Base-by-base conservation (phyloP, 208 protist genomes). In the Crithidia acanthocephali region DNA sequence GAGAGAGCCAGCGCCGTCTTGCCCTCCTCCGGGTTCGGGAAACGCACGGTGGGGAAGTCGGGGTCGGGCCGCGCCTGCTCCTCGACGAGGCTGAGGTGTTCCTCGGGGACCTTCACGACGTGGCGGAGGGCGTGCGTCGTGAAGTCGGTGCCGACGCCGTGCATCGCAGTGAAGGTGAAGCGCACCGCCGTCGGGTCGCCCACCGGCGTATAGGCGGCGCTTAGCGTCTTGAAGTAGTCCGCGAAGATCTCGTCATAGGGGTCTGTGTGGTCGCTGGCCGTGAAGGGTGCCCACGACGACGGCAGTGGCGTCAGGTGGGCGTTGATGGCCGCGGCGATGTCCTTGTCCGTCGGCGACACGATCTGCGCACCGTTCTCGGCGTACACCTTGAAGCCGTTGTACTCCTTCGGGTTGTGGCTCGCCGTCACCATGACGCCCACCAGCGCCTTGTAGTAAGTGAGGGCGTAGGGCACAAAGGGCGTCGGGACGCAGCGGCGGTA, bases 381-480 rank as follows among this genome's bases (percentile, higher is more conserved):
- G 82, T 99, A 99, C 15, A 99, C 95, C 81, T 99, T 99, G 83
- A 99, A 99, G 27, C 99, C 99, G 83, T 99, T 99, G 89, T 99
- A 97, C 32, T 97, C 76, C 81, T 99, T 99, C 18, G 99, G 98
- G 85, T 99, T 99, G 86, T 99, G 99, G 56, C 95, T 98, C 25
- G 98, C 98, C n/a, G 98, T 99, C 35, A 99, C 91, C 97, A 99
- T 99, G 28, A 99, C 85, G 30, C 98, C 98, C 20, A 86, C 94
- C 5, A 90, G 56, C 27, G 81, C 87, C 59, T 72, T 68, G 53
- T 81, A 77, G 32, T 85, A 63, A 15, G 63, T 74, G 16, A 98
- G 79, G 25, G 81, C 79, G 55, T 90, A 97, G 16, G 95, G 85
- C 35, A 99, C 97, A 72, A 97, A 95, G 16, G 98, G 97, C 13